Evolutionary conservation across 805 yeast genomes (phyloP).

Genomic region (Lachancea waltii): DNA sequence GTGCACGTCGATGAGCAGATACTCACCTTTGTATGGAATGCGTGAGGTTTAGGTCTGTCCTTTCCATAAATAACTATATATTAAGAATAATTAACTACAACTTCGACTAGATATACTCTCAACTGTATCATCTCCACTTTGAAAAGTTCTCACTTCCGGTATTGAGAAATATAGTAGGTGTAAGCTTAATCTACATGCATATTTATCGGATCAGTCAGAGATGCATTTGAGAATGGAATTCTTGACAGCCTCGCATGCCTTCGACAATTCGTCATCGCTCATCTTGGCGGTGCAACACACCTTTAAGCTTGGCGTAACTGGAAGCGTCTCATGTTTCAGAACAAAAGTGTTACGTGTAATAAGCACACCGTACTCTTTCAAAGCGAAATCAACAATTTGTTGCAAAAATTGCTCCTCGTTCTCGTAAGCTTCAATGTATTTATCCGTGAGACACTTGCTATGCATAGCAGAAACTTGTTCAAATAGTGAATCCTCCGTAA

Average conservation of each 20-base stretch:
- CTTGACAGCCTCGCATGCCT: conserved; percentile 37
- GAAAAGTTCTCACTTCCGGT: no score
- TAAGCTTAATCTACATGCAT: not conserved
- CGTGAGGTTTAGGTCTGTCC: not conserved
- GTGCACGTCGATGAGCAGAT: conserved; percentile 4
- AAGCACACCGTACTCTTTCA: conserved; percentile 47
- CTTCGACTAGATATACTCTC: no score
- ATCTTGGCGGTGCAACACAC: conserved; percentile 44
- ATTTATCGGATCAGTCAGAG: not conserved
- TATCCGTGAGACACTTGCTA: conserved; percentile 30
- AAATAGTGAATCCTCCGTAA: conserved; percentile 25
- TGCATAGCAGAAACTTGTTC: conserved; percentile 23
- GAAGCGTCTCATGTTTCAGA: conserved; percentile 66
- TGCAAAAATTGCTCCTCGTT: conserved; percentile 59
- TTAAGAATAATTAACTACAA: not conserved
- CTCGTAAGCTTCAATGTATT: conserved; percentile 33
- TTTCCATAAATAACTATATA: no score
- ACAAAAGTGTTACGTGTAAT: conserved; percentile 59
- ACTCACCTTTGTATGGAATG: not conserved
- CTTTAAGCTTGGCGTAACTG: conserved; percentile 56
- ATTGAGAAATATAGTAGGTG: not conserved
- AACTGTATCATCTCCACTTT: no score
- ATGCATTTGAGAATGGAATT: conserved; percentile 18
- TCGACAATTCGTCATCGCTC: conserved; percentile 38
- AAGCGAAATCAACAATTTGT: conserved; percentile 51